Evolutionary conservation across 2,329 filamentous ascomycete genomes (phyloP), one percentile per base, ranked within the genome.

Genomic region (Alternaria viburni): DNA sequence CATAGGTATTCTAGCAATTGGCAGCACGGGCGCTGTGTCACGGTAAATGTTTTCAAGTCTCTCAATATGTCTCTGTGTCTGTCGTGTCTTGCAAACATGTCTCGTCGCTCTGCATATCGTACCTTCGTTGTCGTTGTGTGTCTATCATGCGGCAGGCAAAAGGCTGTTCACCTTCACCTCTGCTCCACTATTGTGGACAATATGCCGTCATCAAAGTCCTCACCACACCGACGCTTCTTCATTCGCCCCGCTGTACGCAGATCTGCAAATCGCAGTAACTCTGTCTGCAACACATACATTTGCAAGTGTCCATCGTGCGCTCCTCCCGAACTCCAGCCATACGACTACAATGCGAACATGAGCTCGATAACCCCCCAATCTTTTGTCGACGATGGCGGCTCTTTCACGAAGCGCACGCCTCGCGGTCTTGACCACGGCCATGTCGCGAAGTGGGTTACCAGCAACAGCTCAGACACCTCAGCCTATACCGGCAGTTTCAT

Each of bases 401-500:
- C 64, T 13, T 59, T 76, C 61, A 43, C 49, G 5, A 46, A 61
- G 5, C 72, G 71, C 62, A 59, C 67, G 43, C 69, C 69, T 17
- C 59, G 36, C 19, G 36, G 45, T n/a, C 45, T 57, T 15, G 11
- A 50, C 15, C 44, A 44, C 15, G 19, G 62, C 13, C 59, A 67
- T 19, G 59, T 69, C 17, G 19, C 65, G 11, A 43, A 55, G 13
- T 72, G 71, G 71, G 32, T 70, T 30, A 13, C 60, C 9, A 23
- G 10, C n/a, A 51, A 58, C 25, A 30, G 21, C n/a, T 59, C 67
- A 17, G 30, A 59, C 4, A 36, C 54, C 11, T 71, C 71, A 9
- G 36, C 54, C 3, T 74, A 74, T 51, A 72, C 69, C 5, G 67
- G 69, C 17, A 76, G 74, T 59, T 77, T 66, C 50, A 25, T 77